A percentile compares a stretch with the other conserved stretches of the same genome.
Conservation (phyloP, 768 basidiomycete species). For the Termitomyces sp. region DNA sequence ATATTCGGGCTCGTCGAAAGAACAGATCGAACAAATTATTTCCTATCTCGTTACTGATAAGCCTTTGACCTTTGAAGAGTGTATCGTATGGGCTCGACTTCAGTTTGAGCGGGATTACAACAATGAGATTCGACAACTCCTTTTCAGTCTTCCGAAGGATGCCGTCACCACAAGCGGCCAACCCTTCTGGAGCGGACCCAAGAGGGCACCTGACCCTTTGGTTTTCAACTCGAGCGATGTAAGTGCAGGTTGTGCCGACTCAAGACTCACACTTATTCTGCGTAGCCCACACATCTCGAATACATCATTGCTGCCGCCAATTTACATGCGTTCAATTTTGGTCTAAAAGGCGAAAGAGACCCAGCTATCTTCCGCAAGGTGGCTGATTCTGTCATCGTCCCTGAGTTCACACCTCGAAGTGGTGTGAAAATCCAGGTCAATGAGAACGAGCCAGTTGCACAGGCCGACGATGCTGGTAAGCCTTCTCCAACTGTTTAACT, state of each 20-base stretch:
- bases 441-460: slow-evolving; percentile 84
- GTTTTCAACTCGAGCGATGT: slow-evolving; percentile 86
- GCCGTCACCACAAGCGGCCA: slow-evolving; percentile 86
- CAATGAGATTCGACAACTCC: slow-evolving; percentile 87
- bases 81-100: slow-evolving; percentile 92
- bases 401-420: slow-evolving; percentile 89
- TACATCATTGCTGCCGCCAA: slow-evolving; percentile 94
- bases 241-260: slow-evolving; percentile 21
- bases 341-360: slow-evolving; percentile 86
- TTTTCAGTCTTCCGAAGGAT: slow-evolving; percentile 95
- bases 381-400: slow-evolving; percentile 77
- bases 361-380: slow-evolving; percentile 76
- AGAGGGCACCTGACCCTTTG: slow-evolving; percentile 91
- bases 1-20: slow-evolving; percentile 87
- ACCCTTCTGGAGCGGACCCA: slow-evolving; percentile 99
- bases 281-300: slow-evolving; percentile 75
- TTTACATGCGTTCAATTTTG: slow-evolving; percentile 97
- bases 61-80: slow-evolving; percentile 94
- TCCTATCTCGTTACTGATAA: slow-evolving; percentile 89
- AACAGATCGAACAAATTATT: slow-evolving; percentile 84
- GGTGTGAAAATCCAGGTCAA: slow-evolving; percentile 92
- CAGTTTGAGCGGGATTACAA: slow-evolving; percentile 94
- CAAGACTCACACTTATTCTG: not conserved
- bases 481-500: not conserved
- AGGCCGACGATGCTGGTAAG: slow-evolving; percentile 39